A percentile compares a stretch with the other conserved stretches of the same genome.
Evolutionary conservation across 1,284 basidiomycete species (phyloP).

Genomic region (Ustilago bromivora): DNA sequence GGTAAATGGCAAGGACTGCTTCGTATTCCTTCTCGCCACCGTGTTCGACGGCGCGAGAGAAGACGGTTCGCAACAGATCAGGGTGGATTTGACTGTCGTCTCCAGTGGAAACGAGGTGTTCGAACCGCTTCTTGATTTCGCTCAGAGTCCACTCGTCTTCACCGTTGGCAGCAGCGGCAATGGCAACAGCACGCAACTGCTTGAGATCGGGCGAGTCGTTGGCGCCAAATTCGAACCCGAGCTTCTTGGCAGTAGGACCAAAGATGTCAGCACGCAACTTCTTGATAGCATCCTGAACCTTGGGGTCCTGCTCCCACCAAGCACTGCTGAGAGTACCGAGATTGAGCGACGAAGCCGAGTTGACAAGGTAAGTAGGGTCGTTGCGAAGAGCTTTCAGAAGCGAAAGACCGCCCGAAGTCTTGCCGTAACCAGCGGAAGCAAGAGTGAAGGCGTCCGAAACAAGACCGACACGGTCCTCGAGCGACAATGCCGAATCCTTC

Average conservation of each 20-base stretch:
- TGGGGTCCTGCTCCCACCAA: conserved; percentile 86
- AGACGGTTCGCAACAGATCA: conserved; percentile 64
- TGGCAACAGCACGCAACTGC: conserved; percentile 82
- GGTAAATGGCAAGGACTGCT: conserved; percentile 75
- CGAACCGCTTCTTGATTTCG: conserved; percentile 82
- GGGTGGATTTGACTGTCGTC: conserved; percentile 83
- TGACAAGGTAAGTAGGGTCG: conserved; percentile 64
- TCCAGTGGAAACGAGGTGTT: conserved; percentile 77
- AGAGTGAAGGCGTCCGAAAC: conserved; percentile 84
- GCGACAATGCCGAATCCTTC: conserved; percentile 77
- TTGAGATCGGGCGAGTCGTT: conserved; percentile 80
- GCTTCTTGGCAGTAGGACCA: conserved; percentile 80
- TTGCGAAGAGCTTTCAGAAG: conserved; percentile 78
- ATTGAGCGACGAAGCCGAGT: conserved; percentile 50
- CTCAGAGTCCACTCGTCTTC: conserved; percentile 62
- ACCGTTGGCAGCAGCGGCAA: conserved; percentile 76
- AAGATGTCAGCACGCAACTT: conserved; percentile 74
- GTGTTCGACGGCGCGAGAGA: conserved; percentile 74
- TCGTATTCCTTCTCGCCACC: conserved; percentile 82
- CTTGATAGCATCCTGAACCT: conserved; percentile 72
- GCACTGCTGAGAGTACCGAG: conserved; percentile 71
- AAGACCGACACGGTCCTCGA: conserved; percentile 88
- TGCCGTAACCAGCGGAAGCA: conserved; percentile 81
- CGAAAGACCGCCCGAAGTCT: conserved; percentile 81
- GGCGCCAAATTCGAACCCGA: conserved; percentile 82